Base-by-base conservation (phyloP, 2,329 filamentous ascomycete species). In the Graphiopsis chlorocephala region DNA sequence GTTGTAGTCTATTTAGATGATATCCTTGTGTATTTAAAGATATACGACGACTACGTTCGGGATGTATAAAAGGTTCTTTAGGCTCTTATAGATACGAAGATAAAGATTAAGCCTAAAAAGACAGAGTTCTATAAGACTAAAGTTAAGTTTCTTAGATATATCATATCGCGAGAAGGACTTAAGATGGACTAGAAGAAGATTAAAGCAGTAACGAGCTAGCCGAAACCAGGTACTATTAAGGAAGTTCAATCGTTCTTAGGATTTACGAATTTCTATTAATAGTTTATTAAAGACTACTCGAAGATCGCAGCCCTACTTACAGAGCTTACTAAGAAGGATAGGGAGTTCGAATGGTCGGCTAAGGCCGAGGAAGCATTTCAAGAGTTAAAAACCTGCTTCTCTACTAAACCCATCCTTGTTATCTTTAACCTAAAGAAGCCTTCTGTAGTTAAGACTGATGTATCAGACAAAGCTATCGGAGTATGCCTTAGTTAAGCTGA, bases 91-190 rank as follows among this genome's bases (percentile, higher is more conserved):
- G 52, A 55, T 33, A 17, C 14, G 3, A 55, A 55, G 8, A 55
- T 55, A 17, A 25, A 60, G 8, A 47, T 64, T 4, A 59, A 71
- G 48, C 50, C 66, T 29, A 56, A 65, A 8, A 76, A 76, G 42
- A 75, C 70, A 57, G 60, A 66, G 5, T 76, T 75, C 47, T 55
- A 74, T 48, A 61, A 72, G 11, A 69, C 72, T 50, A 67, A 74
- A 66, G 64, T 75, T 1, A 67, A 71, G 45, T 74, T 66, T 64
- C 65, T 78, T 38, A 67, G 71, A 45, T 77, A 71, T 66, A 72
- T 72, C 52, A 72, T 78, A 38, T 63, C 48, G n/a, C 59, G 45
- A 20, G 52, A 68, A 45, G 64, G 70, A 62, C 68, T 78, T 17
- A 29, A 52, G 20, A 74, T 77, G 52, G 61, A 75, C 55, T 60